Base-by-base conservation (phyloP, 768 basidiomycete genomes). In the Podaxis mareebaensis region DNA sequence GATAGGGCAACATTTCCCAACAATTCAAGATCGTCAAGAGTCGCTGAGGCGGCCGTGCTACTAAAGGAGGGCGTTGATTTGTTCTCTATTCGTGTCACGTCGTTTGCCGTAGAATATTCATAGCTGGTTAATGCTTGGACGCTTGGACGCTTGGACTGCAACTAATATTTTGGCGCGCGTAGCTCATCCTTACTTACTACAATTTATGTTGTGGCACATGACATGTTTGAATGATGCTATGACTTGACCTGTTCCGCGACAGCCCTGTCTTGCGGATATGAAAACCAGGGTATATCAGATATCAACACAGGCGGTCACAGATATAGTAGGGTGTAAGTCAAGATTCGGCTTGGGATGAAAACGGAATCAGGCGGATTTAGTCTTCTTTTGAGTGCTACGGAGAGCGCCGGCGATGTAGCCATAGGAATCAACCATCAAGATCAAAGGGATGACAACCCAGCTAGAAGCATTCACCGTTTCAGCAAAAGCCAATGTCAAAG, bases 341-440 rank as follows among this genome's bases (percentile, higher is more conserved):
- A 4, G 13, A 3, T 28, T 22, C 24, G 28, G 30, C 8, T 33
- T 10, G 30, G 24, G 13, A 28, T 28, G 49, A 13, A 13, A 1
- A 2, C 5, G 24, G 22, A 3, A 3, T 53, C 51, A 61, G 7
- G 51, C 33, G 11, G 49, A 61, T 44, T 75, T 79, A 4, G 67
- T 22, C 24, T 49, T 44, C 15, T 72, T 67, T 62, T 80, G 79
- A 13, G 65, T 67, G 13, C 70, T 63, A 24, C 89, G 85, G 65
- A 93, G 77, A 8, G 88, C 78, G 44, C 77, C 74, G 15, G 89
- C 82, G 60, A 95, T 91, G 64, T 88, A 83, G 3, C 76, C 76
- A 65, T 92, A 95, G 0, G 93, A 92, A 69, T 93, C 88, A 66
- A 78, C 77, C 89, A 95, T 89, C 63, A 95, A 79, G 78, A 83